Conservation (phyloP, 257 asterid species). For the Plantago elongata region DNA sequence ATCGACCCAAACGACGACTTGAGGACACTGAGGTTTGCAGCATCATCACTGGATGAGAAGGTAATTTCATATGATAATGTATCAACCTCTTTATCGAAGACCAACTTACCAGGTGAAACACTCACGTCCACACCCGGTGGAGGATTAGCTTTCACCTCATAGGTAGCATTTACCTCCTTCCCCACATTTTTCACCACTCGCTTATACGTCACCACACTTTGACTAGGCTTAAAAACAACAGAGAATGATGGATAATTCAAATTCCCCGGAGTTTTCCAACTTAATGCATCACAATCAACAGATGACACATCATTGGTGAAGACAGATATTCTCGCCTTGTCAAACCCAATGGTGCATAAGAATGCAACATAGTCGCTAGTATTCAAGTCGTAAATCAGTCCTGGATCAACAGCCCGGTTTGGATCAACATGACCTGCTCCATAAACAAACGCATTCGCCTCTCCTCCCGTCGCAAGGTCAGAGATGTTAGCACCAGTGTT, state of each 20-base stretch:
- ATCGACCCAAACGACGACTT: constrained; percentile 66
- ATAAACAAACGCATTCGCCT: constrained; percentile 54
- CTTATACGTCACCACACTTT: constrained; percentile 46
- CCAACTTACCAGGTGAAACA: constrained; percentile 61
- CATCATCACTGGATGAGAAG: constrained; percentile 35
- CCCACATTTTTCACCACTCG: constrained; percentile 79
- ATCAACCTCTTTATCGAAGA: constrained; percentile 33
- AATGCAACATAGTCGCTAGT: constrained; percentile 54
- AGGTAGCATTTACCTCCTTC: constrained; percentile 29
- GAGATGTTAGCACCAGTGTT: constrained; percentile 48
- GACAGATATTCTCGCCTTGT: constrained; percentile 32
- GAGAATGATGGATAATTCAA: constrained; percentile 88
- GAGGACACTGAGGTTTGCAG: constrained; percentile 18
- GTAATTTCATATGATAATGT: constrained; percentile 63
- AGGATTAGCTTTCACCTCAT: constrained; percentile 60
- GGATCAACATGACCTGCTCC: constrained; percentile 96
- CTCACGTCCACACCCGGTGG: constrained; percentile 70
- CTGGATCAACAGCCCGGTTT: constrained; percentile 72
- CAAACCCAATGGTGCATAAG: constrained; percentile 69
- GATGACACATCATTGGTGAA: constrained; percentile 35
- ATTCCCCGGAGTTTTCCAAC: constrained; percentile 56
- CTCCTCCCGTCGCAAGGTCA: constrained; percentile 72
- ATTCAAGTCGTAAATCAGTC: constrained; percentile 61
- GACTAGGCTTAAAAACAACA: constrained; percentile 40
- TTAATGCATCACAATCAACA: constrained; percentile 45